Evolutionary conservation across 163 green algal species (phyloP).

Genomic region (Coccomyxa subellipsoidea): DNA sequence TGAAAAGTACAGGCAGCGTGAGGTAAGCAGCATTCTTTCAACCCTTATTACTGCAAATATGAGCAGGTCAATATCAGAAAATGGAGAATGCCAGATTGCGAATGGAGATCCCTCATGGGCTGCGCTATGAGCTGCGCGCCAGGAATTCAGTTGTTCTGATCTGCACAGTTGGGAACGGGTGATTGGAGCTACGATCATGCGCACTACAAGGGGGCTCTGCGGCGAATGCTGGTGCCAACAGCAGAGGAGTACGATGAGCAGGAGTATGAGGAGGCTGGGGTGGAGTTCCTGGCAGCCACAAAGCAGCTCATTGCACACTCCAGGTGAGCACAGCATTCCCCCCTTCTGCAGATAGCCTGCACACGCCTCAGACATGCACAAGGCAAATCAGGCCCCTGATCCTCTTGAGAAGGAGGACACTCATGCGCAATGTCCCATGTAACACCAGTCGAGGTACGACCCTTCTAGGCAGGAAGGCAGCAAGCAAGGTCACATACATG

Average conservation of each 20-base stretch:
- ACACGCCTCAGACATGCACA: too few species aligned
- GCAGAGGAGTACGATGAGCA: constrained; percentile 64
- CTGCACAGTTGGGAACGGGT: neutral
- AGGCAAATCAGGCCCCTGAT: too few species aligned
- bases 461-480: too few species aligned
- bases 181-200: neutral
- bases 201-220: constrained; percentile 10
- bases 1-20: neutral
- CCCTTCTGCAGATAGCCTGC: too few species aligned
- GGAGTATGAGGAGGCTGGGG: constrained; percentile 52
- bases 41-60: neutral
- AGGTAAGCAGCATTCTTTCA: neutral
- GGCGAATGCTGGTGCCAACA: constrained; percentile 46
- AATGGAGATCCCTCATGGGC: too few species aligned
- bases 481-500: too few species aligned
- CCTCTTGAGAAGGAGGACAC: too few species aligned
- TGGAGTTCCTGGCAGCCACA: constrained; percentile 21
- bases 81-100: too few species aligned
- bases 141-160: constrained; percentile 17
- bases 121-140: too few species aligned
- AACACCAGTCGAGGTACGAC: too few species aligned
- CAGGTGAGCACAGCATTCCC: constrained; percentile 9
- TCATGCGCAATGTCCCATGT: too few species aligned
- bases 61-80: too few species aligned
- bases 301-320: constrained; percentile 20